Conservation (phyloP, 768 basidiomycete genomes). For the Tricholoma sp. region DNA sequence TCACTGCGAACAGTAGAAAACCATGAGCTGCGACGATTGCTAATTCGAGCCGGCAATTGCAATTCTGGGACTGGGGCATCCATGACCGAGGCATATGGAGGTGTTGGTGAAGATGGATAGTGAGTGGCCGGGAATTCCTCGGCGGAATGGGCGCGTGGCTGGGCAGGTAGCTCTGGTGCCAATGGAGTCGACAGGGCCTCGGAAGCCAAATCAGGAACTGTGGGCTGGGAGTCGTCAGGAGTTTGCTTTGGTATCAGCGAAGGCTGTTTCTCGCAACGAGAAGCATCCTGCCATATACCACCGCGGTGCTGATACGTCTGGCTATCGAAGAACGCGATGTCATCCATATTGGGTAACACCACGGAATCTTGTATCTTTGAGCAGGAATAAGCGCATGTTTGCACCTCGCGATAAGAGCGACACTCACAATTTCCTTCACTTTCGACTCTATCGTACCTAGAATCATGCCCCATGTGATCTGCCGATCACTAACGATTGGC, state of each 20-base stretch:
- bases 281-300: conserved; percentile 85
- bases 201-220: conserved; percentile 32
- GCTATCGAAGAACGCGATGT: conserved; percentile 93
- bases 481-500: conserved; percentile 90
- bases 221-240: conserved; percentile 25
- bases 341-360: conserved; percentile 97
- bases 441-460: conserved; percentile 84
- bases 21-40: conserved; percentile 52
- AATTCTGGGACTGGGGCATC: conserved; percentile 9
- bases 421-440: conserved; percentile 80
- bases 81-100: conserved; percentile 6
- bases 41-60: conserved; percentile 19
- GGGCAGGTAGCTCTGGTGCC: conserved; percentile 3
- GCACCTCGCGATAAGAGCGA: not conserved
- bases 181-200: conserved; percentile 14
- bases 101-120: conserved; percentile 5
- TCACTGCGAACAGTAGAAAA: conserved; percentile 43
- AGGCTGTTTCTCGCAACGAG: conserved; percentile 32
- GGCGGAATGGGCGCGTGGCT: conserved; percentile 11
- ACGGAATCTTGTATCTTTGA: conserved; percentile 86
- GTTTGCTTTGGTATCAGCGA: conserved; percentile 12
- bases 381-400: conserved; percentile 1
- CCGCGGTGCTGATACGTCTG: conserved; percentile 59
- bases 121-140: conserved; percentile 14
- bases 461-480: conserved; percentile 94